These are phyloP conservation scores for Babesia caballi DNA, from an alignment of 169 alveolate genomes.

Conservation along the genomic window DNA sequence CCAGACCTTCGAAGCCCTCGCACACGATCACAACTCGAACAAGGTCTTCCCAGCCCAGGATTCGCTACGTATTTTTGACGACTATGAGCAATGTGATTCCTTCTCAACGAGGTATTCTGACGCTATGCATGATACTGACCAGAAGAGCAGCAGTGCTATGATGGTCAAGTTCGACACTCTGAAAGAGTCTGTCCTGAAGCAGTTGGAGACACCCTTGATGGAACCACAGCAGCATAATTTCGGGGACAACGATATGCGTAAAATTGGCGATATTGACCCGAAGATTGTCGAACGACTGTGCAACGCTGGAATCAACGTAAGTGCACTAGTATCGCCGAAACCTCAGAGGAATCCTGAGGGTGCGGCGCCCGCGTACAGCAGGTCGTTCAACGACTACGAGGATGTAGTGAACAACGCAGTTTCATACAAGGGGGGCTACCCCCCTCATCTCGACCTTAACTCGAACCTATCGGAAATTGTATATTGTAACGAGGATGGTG, in stretches of 20 bases:
- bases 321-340: background rate
- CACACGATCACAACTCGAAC: background rate
- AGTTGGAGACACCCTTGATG: conserved; percentile 58
- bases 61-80: background rate
- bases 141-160: background rate
- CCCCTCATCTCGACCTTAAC: background rate
- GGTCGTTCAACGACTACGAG: no score
- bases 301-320: conserved; percentile 20
- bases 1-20: background rate
- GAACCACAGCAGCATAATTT: background rate
- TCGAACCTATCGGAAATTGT: background rate
- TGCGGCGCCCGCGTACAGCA: background rate
- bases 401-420: no score
- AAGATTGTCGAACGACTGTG: conserved; percentile 18
- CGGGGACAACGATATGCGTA: background rate
- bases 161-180: conserved; percentile 34
- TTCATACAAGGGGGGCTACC: no score
- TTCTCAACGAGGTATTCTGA: conserved; percentile 39
- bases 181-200: conserved; percentile 55
- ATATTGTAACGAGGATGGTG: background rate
- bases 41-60: background rate
- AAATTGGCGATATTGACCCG: conserved; percentile 29
- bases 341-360: background rate
- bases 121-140: background rate
- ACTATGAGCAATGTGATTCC: background rate